Conservation (phyloP, 768 basidiomycete species). For the Kwoniella sp. region DNA sequence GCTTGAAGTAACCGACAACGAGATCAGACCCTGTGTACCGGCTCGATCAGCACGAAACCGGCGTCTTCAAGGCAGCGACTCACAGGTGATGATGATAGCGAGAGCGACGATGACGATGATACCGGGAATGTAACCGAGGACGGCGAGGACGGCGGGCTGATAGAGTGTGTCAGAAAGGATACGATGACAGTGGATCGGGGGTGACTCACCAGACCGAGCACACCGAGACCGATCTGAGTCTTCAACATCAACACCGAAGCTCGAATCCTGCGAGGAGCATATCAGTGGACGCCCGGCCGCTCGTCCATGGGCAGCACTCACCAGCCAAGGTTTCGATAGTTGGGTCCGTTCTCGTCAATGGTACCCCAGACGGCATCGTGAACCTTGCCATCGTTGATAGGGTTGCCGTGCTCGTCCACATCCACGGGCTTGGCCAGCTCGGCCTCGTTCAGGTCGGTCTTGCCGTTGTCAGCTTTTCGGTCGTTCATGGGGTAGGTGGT, state of each 20-base stretch:
- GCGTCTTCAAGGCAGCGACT: background rate
- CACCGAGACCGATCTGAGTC: conserved; percentile 32
- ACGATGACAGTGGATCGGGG: background rate
- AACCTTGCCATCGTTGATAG: conserved; percentile 2
- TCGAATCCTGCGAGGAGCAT: background rate
- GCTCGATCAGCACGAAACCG: background rate
- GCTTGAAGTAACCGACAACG: conserved; percentile 39
- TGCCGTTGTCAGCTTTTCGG: conserved; percentile 1
- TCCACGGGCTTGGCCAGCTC: conserved; percentile 9
- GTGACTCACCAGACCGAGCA: conserved; percentile 22
- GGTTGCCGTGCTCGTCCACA: background rate
- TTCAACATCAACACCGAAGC: conserved; percentile 20
- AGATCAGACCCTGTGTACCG: conserved; percentile 24
- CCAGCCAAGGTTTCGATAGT: conserved; percentile 26
- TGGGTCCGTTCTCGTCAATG: conserved; percentile 27
- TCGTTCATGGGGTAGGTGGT: background rate
- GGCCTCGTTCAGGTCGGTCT: background rate
- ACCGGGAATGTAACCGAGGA: conserved; percentile 9
- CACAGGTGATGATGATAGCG: conserved; percentile 29
- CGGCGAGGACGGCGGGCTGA: conserved; percentile 18
- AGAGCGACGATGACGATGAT: conserved; percentile 23
- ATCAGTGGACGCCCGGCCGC: too few species aligned
- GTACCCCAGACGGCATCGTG: conserved; percentile 33
- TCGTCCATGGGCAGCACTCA: too few species aligned
- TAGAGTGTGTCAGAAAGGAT: too few species aligned